phyloP scores from a whole-genome alignment of 495 filamentous ascomycete genomes.

The Xylaria palmicola region DNA sequence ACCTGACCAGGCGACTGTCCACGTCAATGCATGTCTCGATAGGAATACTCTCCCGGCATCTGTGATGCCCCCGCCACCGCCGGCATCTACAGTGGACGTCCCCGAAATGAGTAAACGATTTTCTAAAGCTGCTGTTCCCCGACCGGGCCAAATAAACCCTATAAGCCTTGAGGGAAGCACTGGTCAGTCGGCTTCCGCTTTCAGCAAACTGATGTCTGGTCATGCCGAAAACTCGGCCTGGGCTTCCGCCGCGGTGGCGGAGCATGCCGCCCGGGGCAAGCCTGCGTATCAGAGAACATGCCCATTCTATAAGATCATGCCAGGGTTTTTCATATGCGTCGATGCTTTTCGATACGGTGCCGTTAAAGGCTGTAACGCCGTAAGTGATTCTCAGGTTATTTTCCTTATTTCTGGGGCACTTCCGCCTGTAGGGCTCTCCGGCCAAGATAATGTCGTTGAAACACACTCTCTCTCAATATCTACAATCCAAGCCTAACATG shows the following conservation, averaged over 20 bases:
- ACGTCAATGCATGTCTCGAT: conserved; percentile 94
- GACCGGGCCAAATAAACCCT: conserved; percentile 75
- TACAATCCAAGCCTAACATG: not conserved
- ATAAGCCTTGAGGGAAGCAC: conserved; percentile 51
- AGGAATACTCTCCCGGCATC: conserved; percentile 61
- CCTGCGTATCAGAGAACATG: conserved; percentile 86
- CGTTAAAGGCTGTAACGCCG: conserved; percentile 81
- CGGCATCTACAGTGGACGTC: conserved; percentile 33
- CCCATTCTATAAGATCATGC: conserved; percentile 98
- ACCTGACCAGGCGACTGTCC: conserved; percentile 60
- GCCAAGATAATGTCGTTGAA: not conserved
- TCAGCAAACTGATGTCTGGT: conserved; percentile 86
- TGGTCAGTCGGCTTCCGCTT: conserved; percentile 58
- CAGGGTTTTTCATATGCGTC: conserved; percentile 86
- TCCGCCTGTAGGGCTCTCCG: not conserved
- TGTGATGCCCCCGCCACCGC: conserved; percentile 19
- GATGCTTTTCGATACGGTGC: conserved; percentile 96
- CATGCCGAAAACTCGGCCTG: conserved; percentile 90
- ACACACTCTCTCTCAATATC: not conserved
- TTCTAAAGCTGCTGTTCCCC: conserved; percentile 65
- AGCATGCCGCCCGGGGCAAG: conserved; percentile 78
- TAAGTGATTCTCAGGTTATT: not conserved
- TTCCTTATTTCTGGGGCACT: not conserved
- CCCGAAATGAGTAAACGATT: conserved; percentile 52
- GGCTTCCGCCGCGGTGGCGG: conserved; percentile 79